These are phyloP conservation scores for Pseudophaeomoniella oleicola DNA, from an alignment of 2,329 filamentous ascomycete genomes.

Conservation along the genomic window DNA sequence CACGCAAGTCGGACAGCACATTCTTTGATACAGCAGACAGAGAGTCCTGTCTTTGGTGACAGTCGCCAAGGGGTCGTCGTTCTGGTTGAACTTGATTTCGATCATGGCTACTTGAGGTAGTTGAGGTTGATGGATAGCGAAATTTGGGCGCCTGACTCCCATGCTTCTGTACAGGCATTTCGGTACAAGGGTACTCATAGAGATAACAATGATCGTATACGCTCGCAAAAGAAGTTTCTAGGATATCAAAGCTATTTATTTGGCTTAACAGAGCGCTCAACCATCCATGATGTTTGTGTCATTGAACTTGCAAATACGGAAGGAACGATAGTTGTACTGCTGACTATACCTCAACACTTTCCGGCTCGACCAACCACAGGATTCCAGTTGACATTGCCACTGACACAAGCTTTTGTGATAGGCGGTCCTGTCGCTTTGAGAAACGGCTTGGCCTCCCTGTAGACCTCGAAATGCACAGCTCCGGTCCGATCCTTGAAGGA, in stretches of 20 bases:
- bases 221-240: no score
- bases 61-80: not conserved
- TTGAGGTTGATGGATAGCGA: not conserved
- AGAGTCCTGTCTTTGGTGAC: not conserved
- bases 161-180: no score
- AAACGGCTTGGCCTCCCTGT: conserved; percentile 12
- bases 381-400: conserved; percentile 21
- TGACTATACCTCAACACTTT: no score
- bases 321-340: no score
- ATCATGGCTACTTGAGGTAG: not conserved
- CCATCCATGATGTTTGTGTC: no score
- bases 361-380: conserved; percentile 15
- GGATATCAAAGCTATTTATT: no score
- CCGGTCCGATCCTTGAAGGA: conserved; percentile 18
- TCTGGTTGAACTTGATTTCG: not conserved
- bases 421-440: conserved; percentile 14
- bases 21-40: not conserved
- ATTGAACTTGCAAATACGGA: no score
- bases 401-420: conserved; percentile 15
- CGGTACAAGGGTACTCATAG: no score
- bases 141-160: not conserved
- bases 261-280: no score
- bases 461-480: conserved; percentile 13
- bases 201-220: no score
- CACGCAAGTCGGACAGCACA: not conserved